Conservation (phyloP, 306 rosid genomes). For the Lotus japonicus region DNA sequence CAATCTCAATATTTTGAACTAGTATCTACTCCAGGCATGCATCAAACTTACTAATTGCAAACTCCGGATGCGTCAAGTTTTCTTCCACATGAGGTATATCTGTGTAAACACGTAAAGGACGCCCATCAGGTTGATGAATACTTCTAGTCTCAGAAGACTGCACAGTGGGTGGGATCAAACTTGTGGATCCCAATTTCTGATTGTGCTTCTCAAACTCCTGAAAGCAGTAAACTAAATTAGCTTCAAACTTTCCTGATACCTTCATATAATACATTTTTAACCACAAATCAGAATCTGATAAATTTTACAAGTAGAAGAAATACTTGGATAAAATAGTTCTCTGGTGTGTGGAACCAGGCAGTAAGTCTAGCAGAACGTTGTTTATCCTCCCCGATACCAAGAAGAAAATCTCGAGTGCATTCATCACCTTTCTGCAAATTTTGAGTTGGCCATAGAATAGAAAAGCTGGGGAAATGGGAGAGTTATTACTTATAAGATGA, state of each 20-base stretch:
- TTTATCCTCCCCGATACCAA: conserved; percentile 84
- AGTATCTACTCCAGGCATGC: not conserved
- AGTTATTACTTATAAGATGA: not conserved
- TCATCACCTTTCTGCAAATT: conserved; percentile 61
- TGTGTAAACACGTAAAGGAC: conserved; percentile 59
- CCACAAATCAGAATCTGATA: conserved; percentile 16
- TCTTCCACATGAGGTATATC: conserved; percentile 90
- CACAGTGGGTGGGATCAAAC: conserved; percentile 11
- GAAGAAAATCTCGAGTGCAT: conserved; percentile 86
- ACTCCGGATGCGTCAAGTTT: conserved; percentile 61
- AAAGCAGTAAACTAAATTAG: conserved; percentile 24
- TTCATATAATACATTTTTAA: not conserved
- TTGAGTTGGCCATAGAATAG: conserved; percentile 74
- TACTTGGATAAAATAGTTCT: conserved; percentile 76
- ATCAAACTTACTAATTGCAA: conserved; percentile 61
- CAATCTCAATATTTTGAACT: not conserved
- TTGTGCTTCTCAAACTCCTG: conserved; percentile 67
- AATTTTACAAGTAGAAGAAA: conserved; percentile 16
- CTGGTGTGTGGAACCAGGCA: conserved; percentile 88
- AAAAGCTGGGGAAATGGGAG: conserved; percentile 49
- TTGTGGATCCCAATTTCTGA: conserved; percentile 37
- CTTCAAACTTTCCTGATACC: conserved; percentile 7
- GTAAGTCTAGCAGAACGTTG: conserved; percentile 92
- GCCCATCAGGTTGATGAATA: conserved; percentile 26
- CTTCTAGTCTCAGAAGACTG: conserved; percentile 30